Evolutionary conservation across 352 stramenopile genomes (phyloP).

Genomic region (Phytophthora niederhauseri): DNA sequence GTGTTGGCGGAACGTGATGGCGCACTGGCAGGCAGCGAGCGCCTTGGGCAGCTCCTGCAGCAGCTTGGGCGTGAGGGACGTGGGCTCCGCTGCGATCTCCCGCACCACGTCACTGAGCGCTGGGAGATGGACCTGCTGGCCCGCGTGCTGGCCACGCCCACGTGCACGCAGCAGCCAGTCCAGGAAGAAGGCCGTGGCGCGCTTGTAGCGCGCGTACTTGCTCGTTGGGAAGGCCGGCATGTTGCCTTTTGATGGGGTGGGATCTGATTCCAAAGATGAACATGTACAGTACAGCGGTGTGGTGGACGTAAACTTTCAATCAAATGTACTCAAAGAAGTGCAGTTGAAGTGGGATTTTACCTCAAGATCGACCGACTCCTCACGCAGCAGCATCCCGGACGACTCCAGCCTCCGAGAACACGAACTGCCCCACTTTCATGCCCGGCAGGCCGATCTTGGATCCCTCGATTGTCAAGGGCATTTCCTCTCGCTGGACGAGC

Average conservation of each 20-base stretch:
- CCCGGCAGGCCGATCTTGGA: background rate
- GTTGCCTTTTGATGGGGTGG: no score
- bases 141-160: background rate
- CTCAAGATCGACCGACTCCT: no score
- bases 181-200: slow-evolving; percentile 28
- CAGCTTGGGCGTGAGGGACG: slow-evolving; percentile 9
- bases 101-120: slow-evolving; percentile 13
- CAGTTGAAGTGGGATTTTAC: no score
- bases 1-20: slow-evolving; percentile 20
- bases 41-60: slow-evolving; percentile 17
- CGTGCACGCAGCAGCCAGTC: slow-evolving; percentile 26
- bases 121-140: background rate
- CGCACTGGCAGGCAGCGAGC: slow-evolving; percentile 14
- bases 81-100: slow-evolving; percentile 11
- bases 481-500: background rate
- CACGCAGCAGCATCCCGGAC: background rate
- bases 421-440: background rate
- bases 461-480: background rate
- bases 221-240: background rate
- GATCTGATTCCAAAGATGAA: no score
- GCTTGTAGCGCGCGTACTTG: slow-evolving; percentile 25
- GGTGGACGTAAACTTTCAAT: no score
- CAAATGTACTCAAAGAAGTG: no score
- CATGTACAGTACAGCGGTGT: no score
- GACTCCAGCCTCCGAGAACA: no score